phyloP scores from a whole-genome alignment of 1,139 yeast species.

The Blastobotrys elegans region DNA sequence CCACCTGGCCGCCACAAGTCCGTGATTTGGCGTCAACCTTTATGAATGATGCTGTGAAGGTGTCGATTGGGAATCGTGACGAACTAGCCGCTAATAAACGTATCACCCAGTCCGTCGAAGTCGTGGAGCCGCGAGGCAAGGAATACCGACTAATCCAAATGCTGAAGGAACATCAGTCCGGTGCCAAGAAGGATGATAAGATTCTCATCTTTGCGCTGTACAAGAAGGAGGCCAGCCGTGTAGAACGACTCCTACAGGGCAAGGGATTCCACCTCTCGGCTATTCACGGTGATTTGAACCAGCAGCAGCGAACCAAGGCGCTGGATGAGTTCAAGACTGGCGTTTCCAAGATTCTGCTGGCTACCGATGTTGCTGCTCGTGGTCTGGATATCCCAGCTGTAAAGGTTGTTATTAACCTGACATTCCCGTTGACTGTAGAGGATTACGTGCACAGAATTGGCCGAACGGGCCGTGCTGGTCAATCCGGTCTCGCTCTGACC shows the following conservation, averaged over 20 bases:
- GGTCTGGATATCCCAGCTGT: conserved; percentile 98
- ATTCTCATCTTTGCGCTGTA: conserved; percentile 88
- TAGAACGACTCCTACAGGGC: conserved; percentile 68
- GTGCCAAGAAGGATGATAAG: conserved; percentile 60
- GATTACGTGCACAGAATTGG: conserved; percentile 98
- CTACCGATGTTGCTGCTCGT: conserved; percentile 99
- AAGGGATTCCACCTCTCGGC: conserved; percentile 84
- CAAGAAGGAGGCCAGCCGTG: conserved; percentile 92
- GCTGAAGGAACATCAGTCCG: conserved; percentile 69
- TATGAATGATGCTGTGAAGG: conserved; percentile 75
- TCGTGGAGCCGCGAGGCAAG: conserved; percentile 75
- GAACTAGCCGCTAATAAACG: conserved; percentile 92
- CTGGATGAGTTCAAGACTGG: conserved; percentile 83
- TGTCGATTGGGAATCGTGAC: conserved; percentile 90
- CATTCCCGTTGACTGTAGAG: conserved; percentile 96
- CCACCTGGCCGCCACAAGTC: conserved; percentile 90
- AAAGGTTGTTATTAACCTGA: conserved; percentile 88
- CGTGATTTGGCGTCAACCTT: conserved; percentile 86
- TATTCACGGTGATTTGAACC: conserved; percentile 92
- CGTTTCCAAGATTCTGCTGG: conserved; percentile 67
- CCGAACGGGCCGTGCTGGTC: conserved; percentile 98
- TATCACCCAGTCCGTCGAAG: conserved; percentile 91
- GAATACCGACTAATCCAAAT: conserved; percentile 71
- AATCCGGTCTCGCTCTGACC: conserved; percentile 90
- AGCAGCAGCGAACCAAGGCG: conserved; percentile 87